These are phyloP conservation scores for Kentomonas sorsogonicus DNA, from an alignment of 208 protist species.

Conservation along the genomic window DNA sequence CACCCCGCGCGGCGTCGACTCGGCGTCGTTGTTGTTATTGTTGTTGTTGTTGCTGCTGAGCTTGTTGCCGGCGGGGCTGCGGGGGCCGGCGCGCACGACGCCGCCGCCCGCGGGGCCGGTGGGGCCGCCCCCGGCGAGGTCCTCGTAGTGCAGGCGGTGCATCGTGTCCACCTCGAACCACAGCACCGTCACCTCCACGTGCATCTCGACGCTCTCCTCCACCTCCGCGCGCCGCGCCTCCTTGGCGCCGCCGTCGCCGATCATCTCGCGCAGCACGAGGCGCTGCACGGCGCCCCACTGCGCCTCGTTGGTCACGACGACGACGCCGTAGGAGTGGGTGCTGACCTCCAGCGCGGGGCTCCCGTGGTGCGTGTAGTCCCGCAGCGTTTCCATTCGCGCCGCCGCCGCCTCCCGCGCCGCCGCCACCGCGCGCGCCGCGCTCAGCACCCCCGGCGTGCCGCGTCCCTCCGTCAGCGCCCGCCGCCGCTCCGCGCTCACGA, in stretches of 20 bases:
- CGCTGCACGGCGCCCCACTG: constrained; percentile 54
- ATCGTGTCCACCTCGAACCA: constrained; percentile 1
- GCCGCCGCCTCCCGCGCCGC: constrained; percentile 32
- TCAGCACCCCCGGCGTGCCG: not conserved
- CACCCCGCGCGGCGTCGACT: constrained; percentile 65
- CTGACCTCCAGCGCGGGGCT: constrained; percentile 38
- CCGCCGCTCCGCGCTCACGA: too few species aligned
- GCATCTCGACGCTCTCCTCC: constrained; percentile 35
- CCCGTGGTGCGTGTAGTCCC: constrained; percentile 40
- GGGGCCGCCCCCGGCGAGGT: not conserved
- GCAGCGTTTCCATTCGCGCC: constrained; percentile 62
- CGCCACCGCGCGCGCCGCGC: not conserved
- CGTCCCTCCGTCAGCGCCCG: too few species aligned
- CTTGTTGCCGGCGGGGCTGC: constrained; percentile 42
- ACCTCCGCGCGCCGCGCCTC: constrained; percentile 71
- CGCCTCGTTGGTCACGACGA: constrained; percentile 50
- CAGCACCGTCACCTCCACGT: constrained; percentile 39
- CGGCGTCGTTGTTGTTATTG: constrained; percentile 59
- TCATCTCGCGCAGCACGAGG: constrained; percentile 51
- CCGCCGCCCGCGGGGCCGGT: constrained; percentile 7
- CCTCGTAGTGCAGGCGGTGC: not conserved
- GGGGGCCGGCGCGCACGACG: constrained; percentile 15
- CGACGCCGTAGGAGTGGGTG: constrained; percentile 47
- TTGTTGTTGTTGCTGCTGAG: constrained; percentile 69
- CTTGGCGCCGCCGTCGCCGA: constrained; percentile 48